A percentile compares a stretch with the other conserved stretches of the same genome.
Evolutionary conservation across 805 yeast species (phyloP).

Genomic region (Brettanomyces sp.): DNA sequence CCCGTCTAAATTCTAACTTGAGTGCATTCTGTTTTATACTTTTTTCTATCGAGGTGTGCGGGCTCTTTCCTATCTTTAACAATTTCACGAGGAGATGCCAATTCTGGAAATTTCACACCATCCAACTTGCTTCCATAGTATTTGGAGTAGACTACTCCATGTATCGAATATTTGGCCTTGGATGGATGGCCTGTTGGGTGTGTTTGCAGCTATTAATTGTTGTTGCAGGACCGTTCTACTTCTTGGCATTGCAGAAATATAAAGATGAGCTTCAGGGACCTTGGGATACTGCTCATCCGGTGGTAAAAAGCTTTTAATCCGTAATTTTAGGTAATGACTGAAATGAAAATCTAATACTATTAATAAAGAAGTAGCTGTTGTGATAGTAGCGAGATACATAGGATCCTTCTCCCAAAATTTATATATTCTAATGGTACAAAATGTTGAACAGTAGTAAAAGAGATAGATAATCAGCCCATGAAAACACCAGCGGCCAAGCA

Average conservation of each 20-base stretch:
- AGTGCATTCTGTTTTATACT: constrained; percentile 79
- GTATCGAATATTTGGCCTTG: constrained; percentile 29
- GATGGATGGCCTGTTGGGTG: constrained; percentile 41
- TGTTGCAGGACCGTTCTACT: constrained; percentile 59
- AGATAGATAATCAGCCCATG: constrained; percentile 24
- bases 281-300: constrained; percentile 84
- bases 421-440: too few relatives aligned
- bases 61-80: constrained; percentile 64
- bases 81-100: constrained; percentile 42
- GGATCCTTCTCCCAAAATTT: not conserved
- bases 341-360: too few relatives aligned
- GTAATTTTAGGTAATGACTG: too few relatives aligned
- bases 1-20: constrained; percentile 66
- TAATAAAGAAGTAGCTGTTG: not conserved
- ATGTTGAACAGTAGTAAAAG: not conserved
- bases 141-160: constrained; percentile 26
- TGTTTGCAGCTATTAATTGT: constrained; percentile 37
- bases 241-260: constrained; percentile 62
- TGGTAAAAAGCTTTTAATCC: constrained; percentile 28
- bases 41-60: constrained; percentile 60
- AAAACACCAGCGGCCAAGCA: constrained; percentile 93
- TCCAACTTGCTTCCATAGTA: constrained; percentile 22
- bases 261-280: constrained; percentile 87
- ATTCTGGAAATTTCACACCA: constrained; percentile 22
- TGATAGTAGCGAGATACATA: not conserved